These are phyloP conservation scores for Lactarius sp. DNA, from an alignment of 768 basidiomycete genomes.

Conservation along the genomic window DNA sequence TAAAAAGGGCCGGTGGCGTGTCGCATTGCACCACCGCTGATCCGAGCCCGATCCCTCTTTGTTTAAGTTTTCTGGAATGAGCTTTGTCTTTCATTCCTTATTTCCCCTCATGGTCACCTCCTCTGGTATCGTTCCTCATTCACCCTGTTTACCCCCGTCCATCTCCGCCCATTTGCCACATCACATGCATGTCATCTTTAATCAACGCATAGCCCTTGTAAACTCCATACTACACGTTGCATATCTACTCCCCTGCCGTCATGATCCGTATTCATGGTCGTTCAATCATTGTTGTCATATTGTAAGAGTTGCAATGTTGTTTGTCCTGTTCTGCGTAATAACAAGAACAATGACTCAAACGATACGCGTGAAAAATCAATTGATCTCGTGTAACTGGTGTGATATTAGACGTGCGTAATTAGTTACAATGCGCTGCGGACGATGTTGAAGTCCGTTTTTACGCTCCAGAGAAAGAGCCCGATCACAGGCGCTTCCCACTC, in stretches of 20 bases:
- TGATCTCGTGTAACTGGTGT: neutral
- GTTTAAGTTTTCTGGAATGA: neutral
- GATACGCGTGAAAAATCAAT: neutral
- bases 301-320: neutral
- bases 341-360: neutral
- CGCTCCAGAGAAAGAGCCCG: neutral
- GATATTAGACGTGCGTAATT: neutral
- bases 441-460: slow-evolving; percentile 27
- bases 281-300: neutral
- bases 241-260: neutral
- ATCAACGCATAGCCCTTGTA: neutral
- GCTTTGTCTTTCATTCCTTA: neutral
- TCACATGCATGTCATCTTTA: neutral
- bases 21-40: neutral
- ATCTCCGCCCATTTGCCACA: neutral
- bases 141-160: neutral
- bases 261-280: neutral
- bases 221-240: neutral
- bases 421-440: slow-evolving; percentile 11
- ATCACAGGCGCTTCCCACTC: neutral
- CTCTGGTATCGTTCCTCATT: neutral
- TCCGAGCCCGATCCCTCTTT: neutral
- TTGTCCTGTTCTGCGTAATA: neutral
- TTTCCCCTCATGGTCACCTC: neutral
- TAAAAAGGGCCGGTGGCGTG: neutral